Conservation (phyloP, 768 basidiomycete genomes). For the Galerina sulciceps region DNA sequence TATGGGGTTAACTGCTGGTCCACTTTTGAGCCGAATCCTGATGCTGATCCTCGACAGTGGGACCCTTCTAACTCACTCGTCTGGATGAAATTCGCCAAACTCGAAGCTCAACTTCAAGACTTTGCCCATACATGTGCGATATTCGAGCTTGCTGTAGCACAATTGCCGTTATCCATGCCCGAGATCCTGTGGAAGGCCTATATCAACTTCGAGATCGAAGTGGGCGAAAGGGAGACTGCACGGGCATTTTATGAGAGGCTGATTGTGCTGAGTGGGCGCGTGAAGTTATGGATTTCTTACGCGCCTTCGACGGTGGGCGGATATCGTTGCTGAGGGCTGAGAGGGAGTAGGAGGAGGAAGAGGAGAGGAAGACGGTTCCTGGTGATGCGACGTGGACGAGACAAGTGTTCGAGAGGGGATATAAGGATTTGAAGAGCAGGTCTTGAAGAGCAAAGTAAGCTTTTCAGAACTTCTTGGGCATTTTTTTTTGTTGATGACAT, state of each 20-base stretch:
- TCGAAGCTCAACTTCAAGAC: conserved; percentile 88
- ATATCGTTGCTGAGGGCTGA: conserved; percentile 40
- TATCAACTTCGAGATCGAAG: conserved; percentile 95
- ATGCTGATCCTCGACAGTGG: conserved; percentile 46
- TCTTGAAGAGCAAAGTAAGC: conserved; percentile 86
- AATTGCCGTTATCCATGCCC: conserved; percentile 89
- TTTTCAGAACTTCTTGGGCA: neutral
- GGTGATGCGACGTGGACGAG: conserved; percentile 76
- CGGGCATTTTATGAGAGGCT: conserved; percentile 88
- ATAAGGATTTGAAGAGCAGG: conserved; percentile 83
- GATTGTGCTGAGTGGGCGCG: conserved; percentile 83
- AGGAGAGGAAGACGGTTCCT: conserved; percentile 69
- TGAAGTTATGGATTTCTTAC: conserved; percentile 98
- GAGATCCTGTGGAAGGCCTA: conserved; percentile 95
- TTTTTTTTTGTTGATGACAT: neutral
- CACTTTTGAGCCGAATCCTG: conserved; percentile 59
- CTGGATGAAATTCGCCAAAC: conserved; percentile 96
- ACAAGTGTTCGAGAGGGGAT: conserved; percentile 83
- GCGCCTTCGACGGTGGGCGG: conserved; percentile 83
- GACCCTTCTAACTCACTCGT: conserved; percentile 91
- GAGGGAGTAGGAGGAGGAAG: conserved; percentile 73
- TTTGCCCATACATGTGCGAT: conserved; percentile 89
- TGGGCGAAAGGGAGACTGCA: conserved; percentile 87
- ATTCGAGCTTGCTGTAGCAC: conserved; percentile 89
- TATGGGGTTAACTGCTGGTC: conserved; percentile 25